Base-by-base conservation (phyloP, 192 early-diverging fungal genomes). In the Rhizophagus clarus region DNA sequence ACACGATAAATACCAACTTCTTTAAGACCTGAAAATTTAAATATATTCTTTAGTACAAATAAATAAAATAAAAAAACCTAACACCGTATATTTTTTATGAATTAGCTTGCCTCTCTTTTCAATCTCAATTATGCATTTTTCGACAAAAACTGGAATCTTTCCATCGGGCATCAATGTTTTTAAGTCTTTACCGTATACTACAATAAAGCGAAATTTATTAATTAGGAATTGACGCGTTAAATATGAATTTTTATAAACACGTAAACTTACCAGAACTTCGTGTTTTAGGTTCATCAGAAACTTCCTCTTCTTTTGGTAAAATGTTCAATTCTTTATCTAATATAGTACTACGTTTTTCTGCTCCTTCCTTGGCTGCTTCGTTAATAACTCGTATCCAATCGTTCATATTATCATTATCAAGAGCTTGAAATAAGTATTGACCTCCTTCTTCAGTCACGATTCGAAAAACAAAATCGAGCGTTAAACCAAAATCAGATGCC, bases 371-470 rank as follows among this genome's bases (percentile, higher is more conserved):
- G 5, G 92, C 91, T 8, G 92, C 90, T 63, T 90, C 89, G 60
- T 90, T 90, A 81, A 94, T 89, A 3, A 87, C 80, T 7, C 80
- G 74, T 63, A 94, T 91, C 93, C 93, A 94, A 77, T 88, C 90
- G 32, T 92, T 83, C 93, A 94, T 93, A 62, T 93, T 90, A 1
- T 91, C 90, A 32, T 81, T 74, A 49, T 89, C 90, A 2, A 89
- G 81, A 11, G 90, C 92, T 84, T 93, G 92, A 45, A 94, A 84
- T 56, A 94, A 66, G 32, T 92, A 94, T 85, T 93, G 92, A 0
- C 89, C 93, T 14, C 93, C 93, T 86, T 94, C 93, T 70, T 94
- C 93, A 6, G 90, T 94, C 45, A 93, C 88, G 76, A 94, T 88
- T 28, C 92, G 92, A 82, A 94, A 94, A n/a, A 94, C 92, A 83